These are phyloP conservation scores for Ganoderma lingzhi DNA, from an alignment of 1,284 basidiomycete species.

Conservation along the genomic window DNA sequence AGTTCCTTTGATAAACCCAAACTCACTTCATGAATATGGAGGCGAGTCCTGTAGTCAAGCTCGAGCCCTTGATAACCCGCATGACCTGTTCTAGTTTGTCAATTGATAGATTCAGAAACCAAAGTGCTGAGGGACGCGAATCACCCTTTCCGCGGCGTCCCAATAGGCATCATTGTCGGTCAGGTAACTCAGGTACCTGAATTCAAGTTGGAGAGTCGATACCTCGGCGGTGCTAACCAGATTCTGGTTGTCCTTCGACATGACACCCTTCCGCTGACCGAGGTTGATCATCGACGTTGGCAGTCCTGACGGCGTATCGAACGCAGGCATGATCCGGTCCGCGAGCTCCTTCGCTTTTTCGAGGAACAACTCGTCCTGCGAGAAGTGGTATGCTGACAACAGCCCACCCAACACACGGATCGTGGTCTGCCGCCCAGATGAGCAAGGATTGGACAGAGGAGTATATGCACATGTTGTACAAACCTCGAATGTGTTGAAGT, in stretches of 20 bases:
- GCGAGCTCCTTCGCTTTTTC: conserved; percentile 83
- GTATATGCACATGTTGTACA: conserved; percentile 33
- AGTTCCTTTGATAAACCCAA: not conserved
- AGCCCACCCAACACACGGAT: conserved; percentile 87
- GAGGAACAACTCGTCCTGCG: conserved; percentile 74
- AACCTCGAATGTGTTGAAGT: conserved; percentile 94
- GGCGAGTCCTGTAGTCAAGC: conserved; percentile 75
- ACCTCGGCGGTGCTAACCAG: conserved; percentile 87
- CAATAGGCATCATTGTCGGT: conserved; percentile 85
- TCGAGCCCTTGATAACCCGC: conserved; percentile 70
- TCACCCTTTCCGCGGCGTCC: conserved; percentile 81
- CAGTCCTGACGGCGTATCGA: conserved; percentile 84
- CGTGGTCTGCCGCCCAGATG: conserved; percentile 61
- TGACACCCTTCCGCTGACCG: conserved; percentile 66
- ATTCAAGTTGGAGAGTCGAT: conserved; percentile 87
- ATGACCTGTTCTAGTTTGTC: conserved; percentile 63
- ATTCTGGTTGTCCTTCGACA: conserved; percentile 70
- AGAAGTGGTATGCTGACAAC: conserved; percentile 84
- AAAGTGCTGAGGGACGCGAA: conserved; percentile 26
- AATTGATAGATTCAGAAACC: not conserved
- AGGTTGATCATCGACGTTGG: conserved; percentile 87
- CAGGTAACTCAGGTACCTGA: conserved; percentile 87
- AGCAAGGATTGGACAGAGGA: not conserved
- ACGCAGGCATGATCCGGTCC: conserved; percentile 86
- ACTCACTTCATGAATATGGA: conserved; percentile 87